Percentiles rank a stretch among this genome's conserved stretches.
Evolutionary conservation across 768 basidiomycete genomes (phyloP).

Genomic region (Candolleomyces eurysporus): DNA sequence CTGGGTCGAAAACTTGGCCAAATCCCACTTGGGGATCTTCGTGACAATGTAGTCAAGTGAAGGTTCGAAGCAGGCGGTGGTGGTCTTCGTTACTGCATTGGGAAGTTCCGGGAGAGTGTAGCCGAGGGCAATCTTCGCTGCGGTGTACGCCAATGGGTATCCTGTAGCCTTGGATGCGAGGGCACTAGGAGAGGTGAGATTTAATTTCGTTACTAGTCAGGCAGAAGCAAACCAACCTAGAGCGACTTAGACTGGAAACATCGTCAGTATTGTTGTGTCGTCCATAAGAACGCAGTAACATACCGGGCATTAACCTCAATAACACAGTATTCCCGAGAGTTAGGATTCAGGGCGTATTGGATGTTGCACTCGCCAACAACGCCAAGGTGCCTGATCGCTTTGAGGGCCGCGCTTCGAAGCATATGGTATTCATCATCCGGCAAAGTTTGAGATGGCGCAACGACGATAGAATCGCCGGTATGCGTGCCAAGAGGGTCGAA

Average conservation of each 20-base stretch:
- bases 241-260: constrained; percentile 56
- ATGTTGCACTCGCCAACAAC: constrained; percentile 97
- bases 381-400: constrained; percentile 88
- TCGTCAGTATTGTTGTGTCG: too few species aligned
- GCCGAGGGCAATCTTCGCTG: constrained; percentile 97
- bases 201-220: background rate
- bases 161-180: constrained; percentile 98
- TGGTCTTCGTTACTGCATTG: constrained; percentile 98
- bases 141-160: constrained; percentile 98
- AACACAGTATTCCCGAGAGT: constrained; percentile 91
- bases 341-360: constrained; percentile 96
- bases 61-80: constrained; percentile 98
- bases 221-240: constrained; percentile 44
- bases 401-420: constrained; percentile 96
- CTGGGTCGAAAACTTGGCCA: constrained; percentile 93
- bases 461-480: constrained; percentile 98
- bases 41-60: constrained; percentile 99
- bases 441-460: constrained; percentile 96
- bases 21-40: constrained; percentile 99
- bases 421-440: constrained; percentile 99
- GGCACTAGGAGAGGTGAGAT: constrained; percentile 50
- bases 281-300: constrained; percentile 15
- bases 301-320: constrained; percentile 97
- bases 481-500: constrained; percentile 99
- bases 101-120: constrained; percentile 97